Percentiles rank a stretch among this genome's conserved stretches.
Evolutionary conservation across 257 asterid genomes (phyloP).

Genomic region (Plantago elongata): DNA sequence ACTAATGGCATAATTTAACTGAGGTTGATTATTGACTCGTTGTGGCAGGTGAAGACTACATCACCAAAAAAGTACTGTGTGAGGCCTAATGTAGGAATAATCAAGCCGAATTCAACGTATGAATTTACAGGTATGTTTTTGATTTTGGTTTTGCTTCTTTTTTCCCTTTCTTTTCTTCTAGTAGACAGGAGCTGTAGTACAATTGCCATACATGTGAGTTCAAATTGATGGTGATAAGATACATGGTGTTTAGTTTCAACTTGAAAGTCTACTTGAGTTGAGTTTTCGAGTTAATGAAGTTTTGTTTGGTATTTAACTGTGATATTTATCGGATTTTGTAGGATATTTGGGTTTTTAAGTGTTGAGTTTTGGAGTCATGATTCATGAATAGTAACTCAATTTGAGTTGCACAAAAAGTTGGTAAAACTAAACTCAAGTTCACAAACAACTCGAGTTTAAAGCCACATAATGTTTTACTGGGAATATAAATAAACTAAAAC

Average conservation of each 20-base stretch:
- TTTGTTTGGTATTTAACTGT: too few relatives aligned
- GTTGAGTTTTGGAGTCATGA: too few relatives aligned
- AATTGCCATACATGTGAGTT: neutral
- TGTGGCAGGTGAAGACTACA: constrained; percentile 80
- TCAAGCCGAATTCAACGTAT: constrained; percentile 69
- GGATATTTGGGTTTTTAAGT: too few relatives aligned
- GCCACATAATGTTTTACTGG: too few relatives aligned
- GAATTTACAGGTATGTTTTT: constrained; percentile 57
- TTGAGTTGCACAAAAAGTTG: too few relatives aligned
- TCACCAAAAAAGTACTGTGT: constrained; percentile 90
- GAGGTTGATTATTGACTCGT: neutral
- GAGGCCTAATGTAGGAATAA: constrained; percentile 77
- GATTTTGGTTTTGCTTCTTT: neutral
- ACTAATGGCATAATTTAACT: neutral
- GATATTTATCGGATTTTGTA: too few relatives aligned
- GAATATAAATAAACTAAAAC: too few relatives aligned
- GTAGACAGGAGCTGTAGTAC: neutral
- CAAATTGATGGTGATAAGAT: neutral
- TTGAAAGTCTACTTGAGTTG: too few relatives aligned
- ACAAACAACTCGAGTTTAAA: too few relatives aligned
- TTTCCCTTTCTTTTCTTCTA: neutral
- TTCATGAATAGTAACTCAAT: too few relatives aligned
- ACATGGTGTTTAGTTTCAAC: neutral
- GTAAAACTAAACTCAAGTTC: too few relatives aligned
- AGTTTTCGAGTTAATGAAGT: too few relatives aligned